phyloP scores from a whole-genome alignment of 495 filamentous ascomycete genomes.

The Talaromyces ruber region DNA sequence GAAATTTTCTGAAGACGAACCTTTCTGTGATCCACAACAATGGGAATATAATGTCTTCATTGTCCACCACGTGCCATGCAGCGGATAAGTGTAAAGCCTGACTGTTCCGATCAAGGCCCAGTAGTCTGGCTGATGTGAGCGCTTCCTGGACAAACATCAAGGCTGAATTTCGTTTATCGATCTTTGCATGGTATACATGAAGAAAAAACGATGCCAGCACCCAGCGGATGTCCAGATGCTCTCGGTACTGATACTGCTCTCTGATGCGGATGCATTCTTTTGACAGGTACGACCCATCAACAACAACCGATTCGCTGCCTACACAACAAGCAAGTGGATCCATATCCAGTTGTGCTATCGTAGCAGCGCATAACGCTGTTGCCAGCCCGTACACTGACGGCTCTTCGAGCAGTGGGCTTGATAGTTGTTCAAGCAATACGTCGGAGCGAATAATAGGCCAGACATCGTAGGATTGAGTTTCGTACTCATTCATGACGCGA shows the following conservation, averaged over 20 bases:
- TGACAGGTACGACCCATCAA: slow-evolving; percentile 16
- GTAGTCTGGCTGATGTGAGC: slow-evolving; percentile 14
- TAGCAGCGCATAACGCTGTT: slow-evolving; percentile 23
- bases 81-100: not conserved
- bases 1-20: slow-evolving; percentile 3
- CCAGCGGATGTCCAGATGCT: slow-evolving; percentile 12
- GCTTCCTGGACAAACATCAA: slow-evolving; percentile 27
- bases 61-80: slow-evolving; percentile 12
- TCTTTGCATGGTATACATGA: slow-evolving; percentile 27
- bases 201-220: slow-evolving; percentile 24
- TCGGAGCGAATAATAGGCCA: slow-evolving; percentile 23
- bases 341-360: slow-evolving; percentile 25
- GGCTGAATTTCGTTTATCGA: slow-evolving; percentile 18
- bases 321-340: slow-evolving; percentile 6
- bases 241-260: slow-evolving; percentile 5
- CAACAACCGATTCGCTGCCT: not conserved
- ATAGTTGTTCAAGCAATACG: slow-evolving; percentile 10
- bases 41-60: slow-evolving; percentile 18
- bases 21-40: slow-evolving; percentile 26
- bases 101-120: slow-evolving; percentile 14
- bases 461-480: slow-evolving; percentile 20
- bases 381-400: slow-evolving; percentile 12
- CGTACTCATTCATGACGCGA: slow-evolving; percentile 15
- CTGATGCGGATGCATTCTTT: slow-evolving; percentile 17
- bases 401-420: not conserved